Evolutionary conservation across 2,329 filamentous ascomycete genomes (phyloP).

Genomic region (Pseudocercospora musae): DNA sequence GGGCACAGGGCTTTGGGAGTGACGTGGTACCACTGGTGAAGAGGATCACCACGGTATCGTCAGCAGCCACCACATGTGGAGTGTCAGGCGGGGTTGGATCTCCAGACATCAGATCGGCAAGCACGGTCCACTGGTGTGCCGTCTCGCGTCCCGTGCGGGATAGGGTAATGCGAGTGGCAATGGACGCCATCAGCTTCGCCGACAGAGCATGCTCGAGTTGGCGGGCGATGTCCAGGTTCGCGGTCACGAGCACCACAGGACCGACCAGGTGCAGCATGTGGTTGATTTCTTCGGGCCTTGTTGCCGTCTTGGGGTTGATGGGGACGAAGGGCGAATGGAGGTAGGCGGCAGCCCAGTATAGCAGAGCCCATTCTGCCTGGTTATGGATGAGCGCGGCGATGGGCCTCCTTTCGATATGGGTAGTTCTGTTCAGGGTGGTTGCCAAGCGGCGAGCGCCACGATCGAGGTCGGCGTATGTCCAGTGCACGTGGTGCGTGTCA

Average conservation of each 20-base stretch:
- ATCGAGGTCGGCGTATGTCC: slow-evolving; percentile 34
- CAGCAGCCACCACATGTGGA: slow-evolving; percentile 28
- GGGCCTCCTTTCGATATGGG: slow-evolving; percentile 32
- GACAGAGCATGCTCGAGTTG: slow-evolving; percentile 31
- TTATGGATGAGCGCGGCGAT: slow-evolving; percentile 34
- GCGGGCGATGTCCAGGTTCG: slow-evolving; percentile 27
- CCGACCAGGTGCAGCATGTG: slow-evolving; percentile 33
- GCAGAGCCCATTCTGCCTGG: slow-evolving; percentile 35
- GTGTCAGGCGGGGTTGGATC: slow-evolving; percentile 33
- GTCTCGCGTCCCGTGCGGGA: slow-evolving; percentile 20
- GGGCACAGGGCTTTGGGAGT: slow-evolving; percentile 46
- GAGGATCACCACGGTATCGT: slow-evolving; percentile 41
- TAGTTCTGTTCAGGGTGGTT: slow-evolving; percentile 30
- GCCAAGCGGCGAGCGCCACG: slow-evolving; percentile 32
- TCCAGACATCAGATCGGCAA: slow-evolving; percentile 31
- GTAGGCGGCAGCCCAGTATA: slow-evolving; percentile 35
- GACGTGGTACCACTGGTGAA: slow-evolving; percentile 53
- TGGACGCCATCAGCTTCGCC: slow-evolving; percentile 25
- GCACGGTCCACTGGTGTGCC: slow-evolving; percentile 26
- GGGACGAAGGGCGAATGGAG: slow-evolving; percentile 34
- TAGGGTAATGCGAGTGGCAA: slow-evolving; percentile 27
- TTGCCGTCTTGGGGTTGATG: slow-evolving; percentile 33
- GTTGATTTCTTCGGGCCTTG: slow-evolving; percentile 30
- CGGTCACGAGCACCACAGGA: slow-evolving; percentile 29
- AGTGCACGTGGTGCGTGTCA: slow-evolving; percentile 30